phyloP scores from a whole-genome alignment of 352 stramenopile species.

The Phytophthora constricta region DNA sequence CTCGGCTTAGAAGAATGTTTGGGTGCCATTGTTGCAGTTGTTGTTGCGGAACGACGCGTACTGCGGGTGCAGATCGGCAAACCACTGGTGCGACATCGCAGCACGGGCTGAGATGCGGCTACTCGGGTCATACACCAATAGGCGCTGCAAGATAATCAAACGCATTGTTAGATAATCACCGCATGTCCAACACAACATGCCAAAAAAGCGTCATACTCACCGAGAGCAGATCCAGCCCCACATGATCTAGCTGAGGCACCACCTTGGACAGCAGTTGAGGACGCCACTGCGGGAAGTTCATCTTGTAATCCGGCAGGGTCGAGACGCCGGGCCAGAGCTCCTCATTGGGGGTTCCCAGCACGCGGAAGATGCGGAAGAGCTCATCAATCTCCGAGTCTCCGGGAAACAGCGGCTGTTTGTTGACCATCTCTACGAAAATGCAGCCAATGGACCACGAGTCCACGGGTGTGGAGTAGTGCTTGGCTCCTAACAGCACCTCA shows the following conservation, averaged over 20 bases:
- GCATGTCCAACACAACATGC: too few species aligned
- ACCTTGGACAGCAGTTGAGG: conserved; percentile 90
- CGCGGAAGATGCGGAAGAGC: conserved; percentile 98
- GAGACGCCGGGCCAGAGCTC: conserved; percentile 97
- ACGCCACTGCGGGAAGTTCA: conserved; percentile 97
- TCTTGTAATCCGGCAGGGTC: conserved; percentile 97
- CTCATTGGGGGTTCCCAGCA: conserved; percentile 98
- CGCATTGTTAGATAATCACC: too few species aligned
- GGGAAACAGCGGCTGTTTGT: conserved; percentile 88
- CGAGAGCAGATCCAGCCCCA: conserved; percentile 84
- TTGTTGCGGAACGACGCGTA: conserved; percentile 78
- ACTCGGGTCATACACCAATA: conserved; percentile 85
- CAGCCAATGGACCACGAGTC: conserved; percentile 94
- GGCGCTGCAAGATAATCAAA: conserved; percentile 51
- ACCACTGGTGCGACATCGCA: conserved; percentile 87
- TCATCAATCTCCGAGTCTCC: conserved; percentile 99
- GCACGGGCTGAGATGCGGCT: conserved; percentile 79
- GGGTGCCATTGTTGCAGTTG: conserved; percentile 50
- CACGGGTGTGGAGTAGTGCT: conserved; percentile 93
- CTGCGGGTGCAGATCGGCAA: conserved; percentile 79
- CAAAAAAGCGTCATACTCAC: conserved; percentile 42
- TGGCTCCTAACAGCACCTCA: conserved; percentile 94
- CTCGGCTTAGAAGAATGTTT: conserved; percentile 41
- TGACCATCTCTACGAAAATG: conserved; percentile 96
- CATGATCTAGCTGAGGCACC: conserved; percentile 81